phyloP scores from a whole-genome alignment of 1,284 basidiomycete genomes.

The Bondarzewia mesenterica region DNA sequence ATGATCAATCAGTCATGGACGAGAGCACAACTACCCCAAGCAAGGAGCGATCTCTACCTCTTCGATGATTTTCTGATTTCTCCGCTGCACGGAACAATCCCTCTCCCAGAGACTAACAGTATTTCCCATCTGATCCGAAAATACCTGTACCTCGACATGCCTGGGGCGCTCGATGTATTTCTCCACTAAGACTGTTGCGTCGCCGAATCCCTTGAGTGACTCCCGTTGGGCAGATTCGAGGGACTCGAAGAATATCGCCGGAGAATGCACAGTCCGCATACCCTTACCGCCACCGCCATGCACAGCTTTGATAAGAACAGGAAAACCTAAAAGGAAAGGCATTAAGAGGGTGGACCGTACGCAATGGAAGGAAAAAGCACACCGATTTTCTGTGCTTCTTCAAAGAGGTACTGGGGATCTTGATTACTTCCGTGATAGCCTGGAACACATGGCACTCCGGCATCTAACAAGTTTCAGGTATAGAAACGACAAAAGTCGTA shows the following conservation, averaged over 20 bases:
- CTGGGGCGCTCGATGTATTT: conserved; percentile 79
- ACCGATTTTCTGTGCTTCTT: conserved; percentile 72
- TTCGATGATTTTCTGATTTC: conserved; percentile 94
- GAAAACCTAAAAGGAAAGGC: conserved; percentile 57
- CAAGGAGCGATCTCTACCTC: conserved; percentile 37
- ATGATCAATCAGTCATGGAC: neutral
- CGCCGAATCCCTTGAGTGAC: conserved; percentile 80
- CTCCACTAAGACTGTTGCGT: conserved; percentile 80
- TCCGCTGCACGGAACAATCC: conserved; percentile 90
- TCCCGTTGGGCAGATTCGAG: conserved; percentile 83
- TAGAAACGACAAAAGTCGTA: conserved; percentile 2
- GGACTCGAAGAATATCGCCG: conserved; percentile 64
- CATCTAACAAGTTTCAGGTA: conserved; percentile 36
- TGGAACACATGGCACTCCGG: conserved; percentile 90
- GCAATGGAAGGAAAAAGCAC: conserved; percentile 9
- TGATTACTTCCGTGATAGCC: conserved; percentile 82
- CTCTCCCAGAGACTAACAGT: conserved; percentile 89
- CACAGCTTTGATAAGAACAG: conserved; percentile 91
- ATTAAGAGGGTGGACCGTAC: neutral
- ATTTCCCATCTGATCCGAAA: conserved; percentile 70
- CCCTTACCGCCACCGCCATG: conserved; percentile 97
- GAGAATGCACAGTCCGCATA: conserved; percentile 80
- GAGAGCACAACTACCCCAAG: neutral
- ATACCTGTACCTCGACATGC: conserved; percentile 88
- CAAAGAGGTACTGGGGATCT: conserved; percentile 52